Evolutionary conservation across 2,329 filamentous ascomycete genomes (phyloP), one percentile per base, ranked within the genome.

Genomic region (Colletotrichum sp.): DNA sequence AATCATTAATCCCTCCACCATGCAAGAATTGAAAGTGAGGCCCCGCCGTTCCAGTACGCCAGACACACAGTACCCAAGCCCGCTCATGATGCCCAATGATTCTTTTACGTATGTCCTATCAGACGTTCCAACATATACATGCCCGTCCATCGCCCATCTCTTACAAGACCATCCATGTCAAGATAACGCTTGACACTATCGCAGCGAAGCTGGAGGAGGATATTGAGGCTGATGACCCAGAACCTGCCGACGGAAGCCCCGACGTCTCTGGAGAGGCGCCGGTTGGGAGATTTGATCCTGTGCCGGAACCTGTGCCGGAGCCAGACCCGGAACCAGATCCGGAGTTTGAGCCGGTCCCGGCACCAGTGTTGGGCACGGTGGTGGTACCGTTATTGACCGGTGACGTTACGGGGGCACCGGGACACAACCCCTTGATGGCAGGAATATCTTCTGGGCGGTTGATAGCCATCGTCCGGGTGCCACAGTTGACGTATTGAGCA

Each of bases 401-500:
- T 2, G 38, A 28, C 9, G 71, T 16, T 43, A 56, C 30, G 13
- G 48, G 26, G 18, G 43, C 6, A 9, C 32, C 73, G 9, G 12
- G 16, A 18, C 76, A 77, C 34, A 75, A 9, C 4, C 76, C 76
- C 21, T 28, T 55, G 16, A 77, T 69, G 43, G 71, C 65, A 12
- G 61, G n/a, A 14, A 77, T 77, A 32, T 75, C 67, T 56, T 77
- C 52, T 9, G 71, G 63, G 12, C 43, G 26, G 38, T 32, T 76
- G 28, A 77, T 73, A 14, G 71, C 63, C 74, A 77, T 75, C n/a
- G 64, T 72, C 5, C 62, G 34, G 6, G 84, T 85, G 75, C 87
- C 88, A 79, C 89, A 90, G 83, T 90, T 89, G 36, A 80, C 77
- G 74, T 90, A 90, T 71, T 87, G 88, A 3, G 88, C 86, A 75